Conservation (phyloP, 2,329 filamentous ascomycete species). For the Penicillium thymicola region DNA sequence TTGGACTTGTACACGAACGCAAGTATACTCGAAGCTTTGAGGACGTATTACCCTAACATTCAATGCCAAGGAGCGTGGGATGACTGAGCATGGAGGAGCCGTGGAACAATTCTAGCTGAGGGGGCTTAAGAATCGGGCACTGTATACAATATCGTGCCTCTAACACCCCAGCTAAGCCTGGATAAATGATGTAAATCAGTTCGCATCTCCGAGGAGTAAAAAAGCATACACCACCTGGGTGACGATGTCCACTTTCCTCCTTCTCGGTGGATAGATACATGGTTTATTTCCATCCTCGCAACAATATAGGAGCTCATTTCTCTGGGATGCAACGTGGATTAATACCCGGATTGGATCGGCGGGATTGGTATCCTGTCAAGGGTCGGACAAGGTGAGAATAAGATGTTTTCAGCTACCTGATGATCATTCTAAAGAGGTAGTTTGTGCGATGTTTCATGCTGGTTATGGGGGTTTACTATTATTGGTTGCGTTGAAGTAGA, state of each 20-base stretch:
- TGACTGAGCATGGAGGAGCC: too few relatives aligned
- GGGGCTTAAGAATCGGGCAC: neutral
- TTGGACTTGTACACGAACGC: neutral
- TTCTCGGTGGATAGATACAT: neutral
- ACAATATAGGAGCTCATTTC: neutral
- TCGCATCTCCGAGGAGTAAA: neutral
- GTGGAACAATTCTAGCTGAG: neutral
- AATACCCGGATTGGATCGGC: neutral
- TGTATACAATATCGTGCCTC: too few relatives aligned
- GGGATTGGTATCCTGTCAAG: conserved; percentile 4
- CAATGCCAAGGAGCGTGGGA: neutral
- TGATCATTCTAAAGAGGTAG: neutral
- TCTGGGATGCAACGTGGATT: neutral
- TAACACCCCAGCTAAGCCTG: too few relatives aligned
- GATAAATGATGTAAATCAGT: too few relatives aligned
- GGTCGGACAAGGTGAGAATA: conserved; percentile 5
- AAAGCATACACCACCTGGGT: neutral
- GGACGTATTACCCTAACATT: neutral
- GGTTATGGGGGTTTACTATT: neutral
- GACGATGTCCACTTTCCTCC: too few relatives aligned
- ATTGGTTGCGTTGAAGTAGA: neutral
- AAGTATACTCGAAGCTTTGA: neutral
- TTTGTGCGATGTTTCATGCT: neutral
- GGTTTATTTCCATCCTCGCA: neutral
- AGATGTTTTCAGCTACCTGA: neutral